Base-by-base conservation (phyloP, 805 yeast genomes). In the Hanseniaspora occidentalis region DNA sequence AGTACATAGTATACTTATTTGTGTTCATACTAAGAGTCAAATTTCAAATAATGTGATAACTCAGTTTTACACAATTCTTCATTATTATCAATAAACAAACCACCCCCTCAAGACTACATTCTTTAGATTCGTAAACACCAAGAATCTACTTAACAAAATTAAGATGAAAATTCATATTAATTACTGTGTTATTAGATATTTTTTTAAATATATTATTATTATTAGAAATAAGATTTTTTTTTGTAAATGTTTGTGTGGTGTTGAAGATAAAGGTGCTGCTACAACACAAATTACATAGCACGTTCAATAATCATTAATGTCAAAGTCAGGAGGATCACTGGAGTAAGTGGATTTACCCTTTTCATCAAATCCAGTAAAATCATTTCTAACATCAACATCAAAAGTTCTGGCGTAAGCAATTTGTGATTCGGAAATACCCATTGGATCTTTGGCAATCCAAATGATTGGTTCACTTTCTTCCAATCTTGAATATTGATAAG, bases 251-350 rank as follows among this genome's bases (percentile, higher is more conserved):
- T 8, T 13, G 31, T 6, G 11, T 27, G 31, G 31, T 6, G 11
- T 8, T 27, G 14, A 8, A 24, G 8, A 24, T 24, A 24, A 8
- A 24, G 8, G 11, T 8, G 11, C 11, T 8, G 11, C 8, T 24
- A 8, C 11, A 24, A 24, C 26, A 8, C 20, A 34, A 34, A 34
- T n/a, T n/a, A 13, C 8, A 6, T 26, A 26, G 10, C 5, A 17
- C 2, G 20, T 14, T 35, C 4, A 33, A 23, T 26, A 26, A 26
- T n/a, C 7, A 9, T 26, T n/a, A n/a, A 23, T 10, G 10, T 73
- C 79, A 54, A 73, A 81, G 37, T 73, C 72, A 3, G 92, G 92
- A 38, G 92, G 92, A 40, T 75, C 73, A 31, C 80, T 84, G 21
- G 71, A 64, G 49, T 67, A 77, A 6, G 54, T 56, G 17, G 71